Percentiles rank a stretch among this genome's conserved stretches.
Conservation (phyloP, 495 filamentous ascomycete genomes). For the Hypoxylon crocopeplum region DNA sequence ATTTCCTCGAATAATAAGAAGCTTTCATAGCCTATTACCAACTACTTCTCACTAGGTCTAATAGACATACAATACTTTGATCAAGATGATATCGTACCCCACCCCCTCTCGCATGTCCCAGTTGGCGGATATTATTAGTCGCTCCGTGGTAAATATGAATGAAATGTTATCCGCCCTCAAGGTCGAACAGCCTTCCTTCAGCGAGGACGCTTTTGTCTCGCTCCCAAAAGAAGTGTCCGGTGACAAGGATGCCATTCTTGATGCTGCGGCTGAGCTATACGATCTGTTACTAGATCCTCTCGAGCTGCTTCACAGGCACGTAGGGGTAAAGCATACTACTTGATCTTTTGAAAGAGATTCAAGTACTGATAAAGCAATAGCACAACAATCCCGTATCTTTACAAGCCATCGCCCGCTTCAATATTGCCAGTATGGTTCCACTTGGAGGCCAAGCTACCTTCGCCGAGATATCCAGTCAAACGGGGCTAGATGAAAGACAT, state of each 20-base stretch:
- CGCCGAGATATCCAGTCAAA: constrained; percentile 35
- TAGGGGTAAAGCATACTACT: no score
- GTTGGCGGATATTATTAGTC: not conserved
- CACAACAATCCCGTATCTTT: constrained; percentile 5
- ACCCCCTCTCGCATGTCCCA: not conserved
- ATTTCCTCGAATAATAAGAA: no score
- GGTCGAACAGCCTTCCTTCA: not conserved
- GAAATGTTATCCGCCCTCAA: not conserved
- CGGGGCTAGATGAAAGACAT: constrained; percentile 35
- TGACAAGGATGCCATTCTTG: not conserved
- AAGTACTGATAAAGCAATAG: no score
- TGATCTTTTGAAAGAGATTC: no score
- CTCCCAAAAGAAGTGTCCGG: not conserved
- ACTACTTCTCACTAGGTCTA: not conserved
- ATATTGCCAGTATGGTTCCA: constrained; percentile 37
- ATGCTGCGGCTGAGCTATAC: not conserved
- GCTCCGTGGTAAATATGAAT: not conserved
- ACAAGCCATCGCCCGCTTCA: constrained; percentile 13
- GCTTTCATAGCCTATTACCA: not conserved
- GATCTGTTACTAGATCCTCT: constrained; percentile 2
- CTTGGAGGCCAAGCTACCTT: constrained; percentile 42
- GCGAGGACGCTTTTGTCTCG: not conserved
- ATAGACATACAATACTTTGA: not conserved
- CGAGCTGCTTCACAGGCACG: no score
- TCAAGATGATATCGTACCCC: not conserved